A percentile compares a stretch with the other conserved stretches of the same genome.
Conservation (phyloP, 1,284 basidiomycete species). For the Malassezia restricta region DNA sequence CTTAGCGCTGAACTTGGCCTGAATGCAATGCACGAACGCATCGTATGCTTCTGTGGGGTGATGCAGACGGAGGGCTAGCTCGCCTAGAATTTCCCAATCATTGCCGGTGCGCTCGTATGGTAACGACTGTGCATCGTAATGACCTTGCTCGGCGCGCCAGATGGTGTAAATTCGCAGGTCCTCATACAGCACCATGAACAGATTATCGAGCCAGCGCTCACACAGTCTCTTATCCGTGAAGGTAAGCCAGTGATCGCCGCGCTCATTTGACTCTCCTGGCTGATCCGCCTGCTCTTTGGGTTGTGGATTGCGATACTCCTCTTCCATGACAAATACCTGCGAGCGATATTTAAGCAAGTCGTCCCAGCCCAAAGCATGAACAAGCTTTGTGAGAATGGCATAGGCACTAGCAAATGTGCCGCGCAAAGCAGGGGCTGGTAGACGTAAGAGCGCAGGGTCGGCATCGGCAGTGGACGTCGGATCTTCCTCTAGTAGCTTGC, state of each 20-base stretch:
- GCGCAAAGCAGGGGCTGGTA: constrained; percentile 82
- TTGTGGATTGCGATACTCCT: constrained; percentile 64
- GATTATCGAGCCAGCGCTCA: constrained; percentile 92
- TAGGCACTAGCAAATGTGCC: constrained; percentile 96
- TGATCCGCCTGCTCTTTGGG: constrained; percentile 8
- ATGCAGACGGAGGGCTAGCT: constrained; percentile 76
- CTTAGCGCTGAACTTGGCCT: constrained; percentile 75
- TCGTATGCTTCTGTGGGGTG: constrained; percentile 97
- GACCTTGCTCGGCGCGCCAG: constrained; percentile 95
- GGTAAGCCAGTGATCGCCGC: constrained; percentile 56
- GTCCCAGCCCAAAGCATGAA: constrained; percentile 93
- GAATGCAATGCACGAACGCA: constrained; percentile 85
- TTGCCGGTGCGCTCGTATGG: constrained; percentile 90
- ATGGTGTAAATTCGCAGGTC: constrained; percentile 98
- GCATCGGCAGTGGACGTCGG: constrained; percentile 73
- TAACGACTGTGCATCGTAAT: constrained; percentile 93
- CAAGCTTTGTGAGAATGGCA: constrained; percentile 72
- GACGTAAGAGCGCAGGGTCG: constrained; percentile 77
- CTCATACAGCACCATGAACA: constrained; percentile 98
- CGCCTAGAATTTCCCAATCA: constrained; percentile 97
- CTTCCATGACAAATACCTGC: constrained; percentile 96
- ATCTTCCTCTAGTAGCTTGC: constrained; percentile 53
- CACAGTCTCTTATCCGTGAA: constrained; percentile 94
- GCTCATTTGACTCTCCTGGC: not conserved
- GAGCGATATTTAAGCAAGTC: constrained; percentile 88